These are phyloP conservation scores for Wakefieldia striispora DNA, from an alignment of 768 basidiomycete species.

Conservation along the genomic window DNA sequence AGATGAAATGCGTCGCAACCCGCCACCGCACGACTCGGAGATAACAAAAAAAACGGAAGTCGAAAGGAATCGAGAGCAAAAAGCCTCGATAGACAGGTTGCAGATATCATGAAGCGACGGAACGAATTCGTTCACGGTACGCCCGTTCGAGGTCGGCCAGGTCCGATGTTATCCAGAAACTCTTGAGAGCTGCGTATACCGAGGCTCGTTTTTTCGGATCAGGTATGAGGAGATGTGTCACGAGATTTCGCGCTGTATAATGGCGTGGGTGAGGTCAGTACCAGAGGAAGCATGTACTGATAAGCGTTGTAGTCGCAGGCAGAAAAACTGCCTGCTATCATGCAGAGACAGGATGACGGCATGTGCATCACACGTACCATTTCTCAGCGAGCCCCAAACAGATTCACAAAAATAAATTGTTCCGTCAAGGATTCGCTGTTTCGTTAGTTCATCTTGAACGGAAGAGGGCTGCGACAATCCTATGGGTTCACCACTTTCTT, in stretches of 20 bases:
- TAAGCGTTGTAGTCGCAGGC: constrained; percentile 1
- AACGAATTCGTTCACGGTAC: constrained; percentile 54
- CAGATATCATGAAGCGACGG: constrained; percentile 8
- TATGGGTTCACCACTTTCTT: constrained; percentile 34
- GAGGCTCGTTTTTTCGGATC: constrained; percentile 60
- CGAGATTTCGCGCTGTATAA: constrained; percentile 50
- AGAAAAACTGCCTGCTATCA: constrained; percentile 1
- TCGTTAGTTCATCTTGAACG: constrained; percentile 58
- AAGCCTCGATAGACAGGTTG: neutral
- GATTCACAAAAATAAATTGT: constrained; percentile 52
- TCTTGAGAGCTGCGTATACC: constrained; percentile 56
- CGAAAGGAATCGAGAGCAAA: neutral
- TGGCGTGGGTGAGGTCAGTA: constrained; percentile 5
- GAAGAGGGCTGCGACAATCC: constrained; percentile 33
- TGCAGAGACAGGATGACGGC: neutral
- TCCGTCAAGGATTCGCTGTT: constrained; percentile 66
- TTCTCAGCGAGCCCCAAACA: constrained; percentile 54
- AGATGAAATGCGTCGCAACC: neutral
- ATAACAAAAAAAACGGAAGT: neutral
- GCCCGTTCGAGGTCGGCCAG: constrained; percentile 56
- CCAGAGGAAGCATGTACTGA: neutral
- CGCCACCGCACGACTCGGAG: neutral
- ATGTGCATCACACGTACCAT: constrained; percentile 46
- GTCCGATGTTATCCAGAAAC: constrained; percentile 67
- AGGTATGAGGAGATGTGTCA: constrained; percentile 58